Evolutionary conservation across 768 basidiomycete species (phyloP), one percentile per base, ranked within the genome.

Genomic region (Kwoniella dejecticola): DNA sequence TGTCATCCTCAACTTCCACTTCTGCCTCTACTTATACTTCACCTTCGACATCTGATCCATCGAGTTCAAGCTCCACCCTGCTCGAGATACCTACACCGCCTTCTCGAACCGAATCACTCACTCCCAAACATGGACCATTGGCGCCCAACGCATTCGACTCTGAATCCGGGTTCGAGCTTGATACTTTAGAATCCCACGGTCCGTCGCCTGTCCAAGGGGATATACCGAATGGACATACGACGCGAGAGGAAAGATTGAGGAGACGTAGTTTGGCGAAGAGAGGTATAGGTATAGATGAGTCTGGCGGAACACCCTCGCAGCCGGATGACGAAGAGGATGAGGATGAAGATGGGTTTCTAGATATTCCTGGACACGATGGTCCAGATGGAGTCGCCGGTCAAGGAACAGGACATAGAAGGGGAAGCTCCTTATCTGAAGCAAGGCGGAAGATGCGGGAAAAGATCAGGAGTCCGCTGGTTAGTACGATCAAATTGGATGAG

Each of bases 391-490:
- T 7, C 24, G 19, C 8, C 33, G 23, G 44, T 23, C 41, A 24
- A 23, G 17, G 11, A 7, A 30, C 30, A 29, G 52, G 31, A 17
- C 50, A 52, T 33, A 23, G 41, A 40, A 52, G 41, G 12, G 26
- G 12, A 21, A 50, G 58, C 21, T 40, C 27, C 17, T 60, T 48
- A 30, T 21, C 31, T 55, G 58, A 60, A 44, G 61, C 67, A 12
- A 62, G 63, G 23, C 33, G 49, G n/a, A 63, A 38, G 38, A 59
- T 70, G 38, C 63, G 56, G 21, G 69, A 71, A 46, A 55, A 63
- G 46, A 66, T 72, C 17, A 67, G 62, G 36, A 62, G 57, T 19
- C 74, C 74, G 1, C 53, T 72, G 53, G 61, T 71, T 46, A 50
- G 56, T 33, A 49, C 58, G 24, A 44, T 69, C 27, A 70, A 70